Evolutionary conservation across 2,329 filamentous ascomycete species (phyloP).

Genomic region (Ramularia collo-cygni): DNA sequence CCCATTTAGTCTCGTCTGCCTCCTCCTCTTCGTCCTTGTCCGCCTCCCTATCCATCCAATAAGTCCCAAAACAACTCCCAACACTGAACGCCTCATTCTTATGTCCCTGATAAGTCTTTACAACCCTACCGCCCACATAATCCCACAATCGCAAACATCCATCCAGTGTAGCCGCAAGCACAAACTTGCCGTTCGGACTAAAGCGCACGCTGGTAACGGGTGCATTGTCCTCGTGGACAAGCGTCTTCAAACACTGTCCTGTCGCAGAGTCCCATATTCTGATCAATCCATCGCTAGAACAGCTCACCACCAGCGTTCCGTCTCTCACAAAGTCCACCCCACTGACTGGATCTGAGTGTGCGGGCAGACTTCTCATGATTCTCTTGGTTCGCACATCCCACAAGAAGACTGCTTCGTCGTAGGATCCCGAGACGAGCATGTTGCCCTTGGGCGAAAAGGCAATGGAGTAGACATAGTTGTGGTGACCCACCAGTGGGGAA

Average conservation of each 20-base stretch:
- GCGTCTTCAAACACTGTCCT: slow-evolving; percentile 86
- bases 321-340: slow-evolving; percentile 91
- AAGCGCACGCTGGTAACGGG: slow-evolving; percentile 86
- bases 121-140: slow-evolving; percentile 81
- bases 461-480: slow-evolving; percentile 91
- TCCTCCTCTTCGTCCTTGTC: slow-evolving; percentile 10
- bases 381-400: slow-evolving; percentile 90
- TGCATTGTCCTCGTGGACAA: slow-evolving; percentile 94
- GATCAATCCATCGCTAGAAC: slow-evolving; percentile 83
- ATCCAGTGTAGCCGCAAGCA: slow-evolving; percentile 88
- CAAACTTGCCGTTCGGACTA: slow-evolving; percentile 86
- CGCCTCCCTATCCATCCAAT: slow-evolving; percentile 33
- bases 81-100: slow-evolving; percentile 76
- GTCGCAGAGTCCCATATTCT: slow-evolving; percentile 95
- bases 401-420: slow-evolving; percentile 93
- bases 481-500: slow-evolving; percentile 69
- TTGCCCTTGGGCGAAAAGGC: slow-evolving; percentile 98
- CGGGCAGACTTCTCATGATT: slow-evolving; percentile 83
- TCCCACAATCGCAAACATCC: slow-evolving; percentile 89
- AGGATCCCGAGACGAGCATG: slow-evolving; percentile 88
- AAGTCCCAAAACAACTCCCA: slow-evolving; percentile 73
- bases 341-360: slow-evolving; percentile 89
- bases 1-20: slow-evolving; percentile 30
- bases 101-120: slow-evolving; percentile 97
- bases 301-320: slow-evolving; percentile 85